phyloP scores from a whole-genome alignment of 2,329 filamentous ascomycete species.

The Tolypocladium paradoxum region DNA sequence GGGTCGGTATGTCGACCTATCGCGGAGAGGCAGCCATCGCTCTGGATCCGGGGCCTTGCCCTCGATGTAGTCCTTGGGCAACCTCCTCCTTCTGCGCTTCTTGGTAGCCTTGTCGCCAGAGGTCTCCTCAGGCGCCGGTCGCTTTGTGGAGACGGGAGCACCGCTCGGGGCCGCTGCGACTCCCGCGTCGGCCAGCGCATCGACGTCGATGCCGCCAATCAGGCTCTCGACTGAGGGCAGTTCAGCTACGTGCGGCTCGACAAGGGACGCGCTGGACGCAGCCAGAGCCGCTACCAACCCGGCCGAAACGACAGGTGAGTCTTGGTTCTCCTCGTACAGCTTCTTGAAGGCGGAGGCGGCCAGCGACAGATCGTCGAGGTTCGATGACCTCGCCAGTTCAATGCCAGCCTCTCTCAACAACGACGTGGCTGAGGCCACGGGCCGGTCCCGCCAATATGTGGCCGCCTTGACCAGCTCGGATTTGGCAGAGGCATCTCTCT shows the following conservation, averaged over 20 bases:
- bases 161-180: constrained; percentile 34
- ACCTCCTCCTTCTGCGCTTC: constrained; percentile 47
- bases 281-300: constrained; percentile 81
- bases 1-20: constrained; percentile 78
- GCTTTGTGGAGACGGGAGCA: constrained; percentile 35
- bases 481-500: constrained; percentile 61
- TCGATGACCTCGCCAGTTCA: constrained; percentile 67
- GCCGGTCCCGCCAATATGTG: constrained; percentile 63
- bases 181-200: constrained; percentile 54
- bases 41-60: constrained; percentile 79
- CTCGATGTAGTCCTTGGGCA: constrained; percentile 66
- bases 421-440: constrained; percentile 34
- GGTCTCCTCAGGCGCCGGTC: constrained; percentile 27
- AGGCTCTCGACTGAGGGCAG: constrained; percentile 55
- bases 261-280: constrained; percentile 44
- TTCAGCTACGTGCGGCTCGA: constrained; percentile 41
- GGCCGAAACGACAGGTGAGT: constrained; percentile 60
- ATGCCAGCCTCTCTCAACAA: constrained; percentile 75
- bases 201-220: constrained; percentile 47
- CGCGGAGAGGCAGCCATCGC: constrained; percentile 83
- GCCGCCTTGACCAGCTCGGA: constrained; percentile 69
- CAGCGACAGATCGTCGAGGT: constrained; percentile 52
- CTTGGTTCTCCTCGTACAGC: constrained; percentile 54
- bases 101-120: constrained; percentile 33
- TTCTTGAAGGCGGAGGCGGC: constrained; percentile 72